phyloP scores from a whole-genome alignment of 345 rosid species.

The Citrus mangshanensis region DNA sequence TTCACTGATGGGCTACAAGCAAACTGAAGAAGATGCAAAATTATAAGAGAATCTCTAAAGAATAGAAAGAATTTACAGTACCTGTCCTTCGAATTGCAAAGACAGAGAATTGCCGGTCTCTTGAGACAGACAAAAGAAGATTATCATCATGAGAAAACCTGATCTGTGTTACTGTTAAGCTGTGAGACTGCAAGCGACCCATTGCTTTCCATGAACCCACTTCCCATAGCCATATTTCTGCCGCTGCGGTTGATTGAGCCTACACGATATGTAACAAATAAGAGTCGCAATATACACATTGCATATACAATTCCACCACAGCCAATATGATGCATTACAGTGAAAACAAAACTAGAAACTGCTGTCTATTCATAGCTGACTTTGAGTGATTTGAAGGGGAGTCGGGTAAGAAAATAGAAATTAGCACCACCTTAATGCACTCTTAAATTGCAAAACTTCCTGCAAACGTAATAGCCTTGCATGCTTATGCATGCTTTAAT shows the following conservation, averaged over 20 bases:
- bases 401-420: not conserved
- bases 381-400: not conserved
- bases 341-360: not conserved
- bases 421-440: not conserved
- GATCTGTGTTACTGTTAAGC: conserved; percentile 88
- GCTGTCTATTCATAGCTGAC: not conserved
- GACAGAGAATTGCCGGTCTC: conserved; percentile 91
- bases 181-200: conserved; percentile 84
- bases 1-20: not conserved
- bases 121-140: conserved; percentile 81
- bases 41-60: not conserved
- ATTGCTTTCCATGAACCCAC: conserved; percentile 95
- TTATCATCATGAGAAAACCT: conserved; percentile 76
- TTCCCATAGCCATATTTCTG: conserved; percentile 94
- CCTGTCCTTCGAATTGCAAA: conserved; percentile 70
- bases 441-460: not conserved
- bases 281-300: not conserved
- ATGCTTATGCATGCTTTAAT: not conserved
- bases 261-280: conserved; percentile 25
- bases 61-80: conserved; percentile 2
- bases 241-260: conserved; percentile 82
- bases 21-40: not conserved
- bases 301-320: not conserved
- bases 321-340: not conserved
- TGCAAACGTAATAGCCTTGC: not conserved